Evolutionary conservation across 2,329 filamentous ascomycete genomes (phyloP).

Genomic region (Ascosphaera pollenicola): DNA sequence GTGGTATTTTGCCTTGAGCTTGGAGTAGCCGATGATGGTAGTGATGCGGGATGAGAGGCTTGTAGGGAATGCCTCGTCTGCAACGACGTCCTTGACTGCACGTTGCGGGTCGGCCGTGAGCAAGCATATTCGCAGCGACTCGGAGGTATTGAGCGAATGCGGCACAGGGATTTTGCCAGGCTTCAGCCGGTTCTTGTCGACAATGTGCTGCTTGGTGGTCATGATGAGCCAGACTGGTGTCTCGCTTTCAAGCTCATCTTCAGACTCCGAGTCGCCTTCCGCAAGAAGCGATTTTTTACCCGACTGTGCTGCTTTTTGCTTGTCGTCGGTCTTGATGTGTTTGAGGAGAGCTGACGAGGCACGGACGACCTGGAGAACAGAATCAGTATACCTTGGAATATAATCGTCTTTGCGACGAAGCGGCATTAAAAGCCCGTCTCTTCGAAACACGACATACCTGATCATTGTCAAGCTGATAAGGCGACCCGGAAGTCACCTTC

Average conservation of each 20-base stretch:
- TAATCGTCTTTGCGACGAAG: no score
- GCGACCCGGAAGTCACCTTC: conserved; percentile 19
- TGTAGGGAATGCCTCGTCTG: conserved; percentile 46
- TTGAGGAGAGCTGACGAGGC: conserved; percentile 36
- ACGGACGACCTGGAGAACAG: conserved; percentile 27
- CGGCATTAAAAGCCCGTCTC: no score
- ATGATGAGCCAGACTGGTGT: conserved; percentile 36
- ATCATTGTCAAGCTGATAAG: conserved; percentile 25
- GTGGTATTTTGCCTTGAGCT: conserved; percentile 76
- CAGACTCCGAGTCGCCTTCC: conserved; percentile 20
- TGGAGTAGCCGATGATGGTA: conserved; percentile 58
- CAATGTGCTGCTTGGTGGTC: conserved; percentile 43
- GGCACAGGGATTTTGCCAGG: conserved; percentile 63
- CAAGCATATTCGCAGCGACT: conserved; percentile 53
- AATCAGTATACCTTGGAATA: background rate
- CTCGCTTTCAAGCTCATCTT: conserved; percentile 20
- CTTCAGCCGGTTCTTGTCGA: conserved; percentile 58
- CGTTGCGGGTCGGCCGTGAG: conserved; percentile 70
- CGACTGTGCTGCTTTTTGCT: conserved; percentile 25
- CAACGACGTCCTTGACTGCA: conserved; percentile 73
- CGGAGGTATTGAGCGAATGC: conserved; percentile 47
- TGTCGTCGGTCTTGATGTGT: conserved; percentile 30
- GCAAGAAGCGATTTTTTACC: conserved; percentile 33
- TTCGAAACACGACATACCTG: conserved; percentile 16
- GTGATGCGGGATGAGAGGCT: conserved; percentile 45